Base-by-base conservation (phyloP, 1,139 yeast species). In the Suhomyces atakaporum region DNA sequence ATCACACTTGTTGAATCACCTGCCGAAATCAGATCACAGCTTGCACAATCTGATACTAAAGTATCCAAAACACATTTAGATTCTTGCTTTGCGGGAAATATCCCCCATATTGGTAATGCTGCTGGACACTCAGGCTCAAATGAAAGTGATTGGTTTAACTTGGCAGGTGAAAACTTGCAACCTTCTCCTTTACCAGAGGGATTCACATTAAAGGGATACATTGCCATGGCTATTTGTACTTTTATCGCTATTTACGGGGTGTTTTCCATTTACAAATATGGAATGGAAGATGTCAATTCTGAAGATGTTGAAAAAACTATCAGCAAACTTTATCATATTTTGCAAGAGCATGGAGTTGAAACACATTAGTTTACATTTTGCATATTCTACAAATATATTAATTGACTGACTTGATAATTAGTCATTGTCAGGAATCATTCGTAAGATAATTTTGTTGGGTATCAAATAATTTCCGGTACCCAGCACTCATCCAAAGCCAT, bases 1-100 rank as follows among this genome's bases (percentile, higher is more conserved):
- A 65, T 82, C 40, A 73, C 77, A 2, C 73, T 84, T 25, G 67
- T 87, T 33, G 96, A 87, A 63, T 89, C 87, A 26, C 96, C 96
- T 14, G 49, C 64, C 25, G 62, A 63, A 18, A 57, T 83, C 27
- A 79, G 78, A 51, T 46, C 56, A 25, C 59, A 62, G 21, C 5
- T 72, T 74, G 19, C 70, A 68, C 1, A 67, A 71, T 50, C 8
- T 18, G 20, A 18, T 18, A 8, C 20, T 18, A 8, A 6, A 18
- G 20, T 8, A 6, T 18, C 20, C 8, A 18, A 18, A 18, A 6
- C 20, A 18, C 92, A 85, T 63, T 62, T 62, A 35, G 73, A 70
- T 13, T 76, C 77, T 9, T 90, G 97, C 67, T 56, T 59, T 25
- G 69, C 68, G 21, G 71, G 67, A 27, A 73, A 74, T 33, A 64